These are phyloP conservation scores for Phytophthora citrophthora DNA, from an alignment of 352 stramenopile genomes.

Conservation along the genomic window DNA sequence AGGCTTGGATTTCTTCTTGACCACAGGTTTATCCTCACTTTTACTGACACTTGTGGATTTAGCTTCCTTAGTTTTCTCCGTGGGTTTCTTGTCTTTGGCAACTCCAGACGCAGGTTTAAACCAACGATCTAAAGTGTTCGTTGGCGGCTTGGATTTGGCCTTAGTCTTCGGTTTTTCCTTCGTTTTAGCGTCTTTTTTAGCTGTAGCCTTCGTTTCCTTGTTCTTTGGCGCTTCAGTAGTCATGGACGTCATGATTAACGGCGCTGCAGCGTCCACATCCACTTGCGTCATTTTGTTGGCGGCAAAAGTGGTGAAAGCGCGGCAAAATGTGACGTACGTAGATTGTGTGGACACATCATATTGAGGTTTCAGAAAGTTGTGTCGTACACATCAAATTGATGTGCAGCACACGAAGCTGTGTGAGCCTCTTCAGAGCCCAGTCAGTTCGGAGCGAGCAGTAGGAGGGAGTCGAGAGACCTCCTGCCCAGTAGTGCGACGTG, in stretches of 20 bases:
- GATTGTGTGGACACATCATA: not conserved
- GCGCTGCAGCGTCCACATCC: slow-evolving; percentile 3
- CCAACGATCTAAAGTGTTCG: slow-evolving; percentile 67
- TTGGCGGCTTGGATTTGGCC: slow-evolving; percentile 32
- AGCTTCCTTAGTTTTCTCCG: slow-evolving; percentile 6
- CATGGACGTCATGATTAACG: not conserved
- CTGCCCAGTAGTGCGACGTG: slow-evolving; percentile 24
- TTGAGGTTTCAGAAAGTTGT: not conserved
- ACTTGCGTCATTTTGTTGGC: slow-evolving; percentile 10
- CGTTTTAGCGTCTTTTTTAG: slow-evolving; percentile 2
- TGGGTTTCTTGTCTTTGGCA: slow-evolving; percentile 18
- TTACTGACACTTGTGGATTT: not conserved
- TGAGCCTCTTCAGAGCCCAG: slow-evolving; percentile 21
- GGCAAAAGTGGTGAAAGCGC: slow-evolving; percentile 13
- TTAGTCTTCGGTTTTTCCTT: slow-evolving; percentile 19
- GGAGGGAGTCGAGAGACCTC: slow-evolving; percentile 2
- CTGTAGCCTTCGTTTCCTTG: not conserved
- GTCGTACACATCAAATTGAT: not conserved
- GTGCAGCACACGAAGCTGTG: slow-evolving; percentile 10
- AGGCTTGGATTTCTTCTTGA: slow-evolving; percentile 24
- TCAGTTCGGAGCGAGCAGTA: slow-evolving; percentile 14
- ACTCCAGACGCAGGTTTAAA: slow-evolving; percentile 43
- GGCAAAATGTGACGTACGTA: slow-evolving; percentile 4
- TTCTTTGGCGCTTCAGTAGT: not conserved
- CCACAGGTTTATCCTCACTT: not conserved